Percentiles rank a stretch among this genome's conserved stretches.
Evolutionary conservation across 345 rosid genomes (phyloP).

Genomic region (Citrus sinensis): DNA sequence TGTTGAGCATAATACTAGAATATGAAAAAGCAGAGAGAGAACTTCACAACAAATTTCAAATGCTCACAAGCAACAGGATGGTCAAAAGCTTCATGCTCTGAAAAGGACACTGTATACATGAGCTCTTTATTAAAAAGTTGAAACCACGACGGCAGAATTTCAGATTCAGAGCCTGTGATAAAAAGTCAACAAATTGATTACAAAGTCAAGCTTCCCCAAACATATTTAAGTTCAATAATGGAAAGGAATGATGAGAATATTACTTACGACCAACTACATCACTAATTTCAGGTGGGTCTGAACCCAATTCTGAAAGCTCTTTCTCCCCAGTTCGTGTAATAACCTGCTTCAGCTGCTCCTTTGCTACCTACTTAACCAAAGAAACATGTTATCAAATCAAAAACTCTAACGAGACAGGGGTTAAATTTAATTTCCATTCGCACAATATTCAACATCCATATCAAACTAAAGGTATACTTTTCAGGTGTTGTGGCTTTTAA

Average conservation of each 20-base stretch:
- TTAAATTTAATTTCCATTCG: not conserved
- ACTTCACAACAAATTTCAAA: slow-evolving; percentile 18
- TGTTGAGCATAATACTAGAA: not conserved
- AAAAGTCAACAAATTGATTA: not conserved
- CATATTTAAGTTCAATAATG: not conserved
- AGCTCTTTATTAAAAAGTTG: slow-evolving; percentile 79
- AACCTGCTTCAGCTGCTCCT: slow-evolving; percentile 69
- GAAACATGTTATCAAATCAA: slow-evolving; percentile 19
- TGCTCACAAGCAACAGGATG: slow-evolving; percentile 97
- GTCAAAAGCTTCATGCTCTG: slow-evolving; percentile 96
- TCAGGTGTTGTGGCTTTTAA: not conserved
- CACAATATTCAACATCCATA: not conserved
- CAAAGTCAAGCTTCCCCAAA: not conserved
- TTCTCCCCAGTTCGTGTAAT: slow-evolving; percentile 72
- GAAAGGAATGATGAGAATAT: not conserved
- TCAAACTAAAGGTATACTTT: not conserved
- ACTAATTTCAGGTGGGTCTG: slow-evolving; percentile 59
- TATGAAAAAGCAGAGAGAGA: not conserved
- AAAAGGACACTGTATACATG: slow-evolving; percentile 62
- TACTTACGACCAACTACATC: slow-evolving; percentile 66
- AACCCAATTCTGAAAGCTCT: slow-evolving; percentile 45
- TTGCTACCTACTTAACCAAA: slow-evolving; percentile 57
- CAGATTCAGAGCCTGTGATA: slow-evolving; percentile 68
- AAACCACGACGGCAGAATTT: slow-evolving; percentile 84
- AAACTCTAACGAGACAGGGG: not conserved